Base-by-base conservation (phyloP, 2,329 filamentous ascomycete species). In the Didymella keratinophila region DNA sequence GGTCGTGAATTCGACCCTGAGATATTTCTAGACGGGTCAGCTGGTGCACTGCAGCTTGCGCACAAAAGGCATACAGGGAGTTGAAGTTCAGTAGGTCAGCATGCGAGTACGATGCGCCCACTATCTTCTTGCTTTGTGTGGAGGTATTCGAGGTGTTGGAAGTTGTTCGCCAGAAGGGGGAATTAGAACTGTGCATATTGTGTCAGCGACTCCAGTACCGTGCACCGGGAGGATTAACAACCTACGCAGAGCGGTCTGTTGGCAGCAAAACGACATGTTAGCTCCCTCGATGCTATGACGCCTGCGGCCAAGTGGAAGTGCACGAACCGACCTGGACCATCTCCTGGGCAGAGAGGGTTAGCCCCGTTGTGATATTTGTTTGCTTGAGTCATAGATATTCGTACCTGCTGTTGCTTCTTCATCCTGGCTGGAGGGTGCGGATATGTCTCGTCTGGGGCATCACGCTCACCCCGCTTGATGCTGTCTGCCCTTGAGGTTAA, bases 281-380 rank as follows among this genome's bases (percentile, higher is more conserved):
- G 78, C 76, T 74, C 62, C 63, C 63, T 60, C 49, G 50, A 62
- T 68, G 67, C 58, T 47, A 63, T 68, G 69, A 70, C 62, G 65
- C 62, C 60, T 64, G 65, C 37, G 57, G 51, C 51, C 42, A 49
- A 61, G 64, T 61, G 66, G 52, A 58, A 60, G 60, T 65, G 62
- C 67, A 90, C 88, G 85, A 89, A 98, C 95, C 94, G 83, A 99
- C 93, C 90, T 99, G 94, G 70, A 97, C 92, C 95, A 99, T 99
- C 85, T 99, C 95, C 92, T 98, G 83, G 7, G 50, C 30, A 12
- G 20, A 48, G 23, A 16, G 3, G 58, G 62, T 75, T 60, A 74
- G 72, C 62, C 62, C 60, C 20, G 34, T 52, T 21, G 36, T 30
- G 27, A 18, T 2, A 23, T 1, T n/a, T n/a, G n/a, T n/a, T n/a